Percentiles rank a stretch among this genome's conserved stretches.
Evolutionary conservation across 2,329 filamentous ascomycete species (phyloP).

Genomic region (Apiospora phragmitis): DNA sequence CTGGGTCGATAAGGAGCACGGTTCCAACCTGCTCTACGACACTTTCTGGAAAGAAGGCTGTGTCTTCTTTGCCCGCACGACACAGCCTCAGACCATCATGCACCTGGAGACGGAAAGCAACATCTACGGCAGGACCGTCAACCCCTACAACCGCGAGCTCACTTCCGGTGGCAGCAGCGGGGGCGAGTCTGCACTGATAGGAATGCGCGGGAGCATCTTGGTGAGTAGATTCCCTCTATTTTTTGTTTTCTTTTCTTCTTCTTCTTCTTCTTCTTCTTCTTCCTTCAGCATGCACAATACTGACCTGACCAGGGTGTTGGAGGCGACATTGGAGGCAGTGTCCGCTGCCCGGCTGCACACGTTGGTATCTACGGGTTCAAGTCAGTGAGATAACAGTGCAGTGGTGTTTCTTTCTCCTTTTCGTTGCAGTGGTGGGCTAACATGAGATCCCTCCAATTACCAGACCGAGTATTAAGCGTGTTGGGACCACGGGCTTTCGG

Average conservation of each 20-base stretch:
- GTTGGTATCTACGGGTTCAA: conserved; percentile 36
- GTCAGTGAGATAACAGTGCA: conserved; percentile 14
- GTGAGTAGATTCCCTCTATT: neutral
- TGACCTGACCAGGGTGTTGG: conserved; percentile 11
- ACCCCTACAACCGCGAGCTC: conserved; percentile 13
- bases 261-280: no score
- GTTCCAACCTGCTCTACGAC: conserved; percentile 20
- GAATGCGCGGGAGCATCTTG: conserved; percentile 14
- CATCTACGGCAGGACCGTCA: conserved; percentile 12
- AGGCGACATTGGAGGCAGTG: conserved; percentile 13
- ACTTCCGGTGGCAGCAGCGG: conserved; percentile 9
- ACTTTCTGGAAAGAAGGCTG: conserved; percentile 31
- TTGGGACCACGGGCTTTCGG: conserved; percentile 28
- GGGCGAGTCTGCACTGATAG: conserved; percentile 11
- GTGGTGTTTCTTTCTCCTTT: neutral
- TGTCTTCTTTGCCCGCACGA: conserved; percentile 17
- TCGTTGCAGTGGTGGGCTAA: neutral
- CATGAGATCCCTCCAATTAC: neutral
- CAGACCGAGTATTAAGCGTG: conserved; percentile 34
- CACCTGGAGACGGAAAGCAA: conserved; percentile 14
- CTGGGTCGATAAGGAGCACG: conserved; percentile 15
- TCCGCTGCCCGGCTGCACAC: conserved; percentile 12
- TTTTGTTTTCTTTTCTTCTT: no score
- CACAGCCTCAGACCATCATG: conserved; percentile 12
- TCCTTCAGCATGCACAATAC: neutral